Evolutionary conservation across 371 early-diverging fungal genomes (phyloP).

Genomic region (Haplosporangium sp.): DNA sequence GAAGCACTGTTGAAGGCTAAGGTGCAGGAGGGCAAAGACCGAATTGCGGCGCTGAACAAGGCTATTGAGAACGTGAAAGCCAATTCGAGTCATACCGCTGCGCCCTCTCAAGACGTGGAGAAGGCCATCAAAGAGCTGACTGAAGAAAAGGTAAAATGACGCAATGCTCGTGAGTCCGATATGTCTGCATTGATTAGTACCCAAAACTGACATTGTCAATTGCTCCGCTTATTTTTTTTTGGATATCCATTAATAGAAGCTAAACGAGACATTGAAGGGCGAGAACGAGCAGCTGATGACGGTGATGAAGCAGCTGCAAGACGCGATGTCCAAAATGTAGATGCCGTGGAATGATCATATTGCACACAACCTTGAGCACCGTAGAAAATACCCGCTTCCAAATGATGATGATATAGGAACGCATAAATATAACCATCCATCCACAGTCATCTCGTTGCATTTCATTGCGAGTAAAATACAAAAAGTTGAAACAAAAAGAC

Average conservation of each 20-base stretch:
- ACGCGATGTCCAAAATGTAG: neutral
- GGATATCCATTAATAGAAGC: conserved; percentile 6
- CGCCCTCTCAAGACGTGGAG: conserved; percentile 6
- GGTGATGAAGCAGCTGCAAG: conserved; percentile 19
- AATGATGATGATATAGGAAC: too few species aligned
- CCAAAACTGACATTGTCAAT: too few species aligned
- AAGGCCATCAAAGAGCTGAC: conserved; percentile 3
- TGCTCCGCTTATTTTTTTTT: neutral
- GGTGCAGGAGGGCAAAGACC: neutral
- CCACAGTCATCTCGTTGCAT: too few species aligned
- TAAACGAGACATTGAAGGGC: conserved; percentile 10
- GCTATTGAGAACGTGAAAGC: conserved; percentile 2
- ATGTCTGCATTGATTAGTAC: too few species aligned
- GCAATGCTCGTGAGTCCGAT: too few species aligned
- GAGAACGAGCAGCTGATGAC: conserved; percentile 25
- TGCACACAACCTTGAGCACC: too few species aligned
- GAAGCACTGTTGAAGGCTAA: neutral
- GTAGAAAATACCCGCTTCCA: too few species aligned
- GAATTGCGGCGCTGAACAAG: conserved; percentile 10
- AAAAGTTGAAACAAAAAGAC: too few species aligned
- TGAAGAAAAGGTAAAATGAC: conserved; percentile 16
- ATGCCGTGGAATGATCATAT: too few species aligned
- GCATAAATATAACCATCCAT: too few species aligned
- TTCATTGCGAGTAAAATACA: too few species aligned
- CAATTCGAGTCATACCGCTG: neutral